These are phyloP conservation scores for Gaeumannomyces sp. DNA, from an alignment of 2,329 filamentous ascomycete species.

Conservation along the genomic window DNA sequence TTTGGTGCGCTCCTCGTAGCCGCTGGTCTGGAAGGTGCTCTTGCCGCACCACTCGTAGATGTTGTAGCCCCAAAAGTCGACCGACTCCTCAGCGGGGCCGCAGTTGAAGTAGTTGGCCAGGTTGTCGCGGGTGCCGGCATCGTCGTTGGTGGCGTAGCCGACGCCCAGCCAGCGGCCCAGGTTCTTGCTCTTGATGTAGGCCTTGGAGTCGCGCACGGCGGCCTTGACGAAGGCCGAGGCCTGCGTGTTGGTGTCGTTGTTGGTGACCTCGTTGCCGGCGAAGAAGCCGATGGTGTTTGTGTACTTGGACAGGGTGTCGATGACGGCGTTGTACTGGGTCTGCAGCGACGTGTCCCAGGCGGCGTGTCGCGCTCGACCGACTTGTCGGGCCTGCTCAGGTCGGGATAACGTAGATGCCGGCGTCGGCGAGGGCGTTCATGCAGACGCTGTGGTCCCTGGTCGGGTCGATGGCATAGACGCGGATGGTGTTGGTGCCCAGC, in stretches of 20 bases:
- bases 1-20: conserved; percentile 69
- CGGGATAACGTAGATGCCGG: conserved; percentile 73
- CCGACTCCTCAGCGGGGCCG: conserved; percentile 49
- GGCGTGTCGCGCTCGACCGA: conserved; percentile 64
- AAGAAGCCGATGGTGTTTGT: conserved; percentile 77
- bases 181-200: conserved; percentile 63
- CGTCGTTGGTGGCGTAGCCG: conserved; percentile 76
- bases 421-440: conserved; percentile 62
- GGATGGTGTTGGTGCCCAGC: conserved; percentile 67
- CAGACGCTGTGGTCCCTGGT: conserved; percentile 59
- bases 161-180: conserved; percentile 66
- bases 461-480: conserved; percentile 71
- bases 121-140: conserved; percentile 61
- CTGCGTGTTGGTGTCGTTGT: conserved; percentile 65
- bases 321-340: conserved; percentile 61
- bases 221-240: conserved; percentile 77
- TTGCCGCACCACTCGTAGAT: conserved; percentile 80
- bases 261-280: conserved; percentile 75
- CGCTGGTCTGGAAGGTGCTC: conserved; percentile 50
- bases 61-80: conserved; percentile 85
- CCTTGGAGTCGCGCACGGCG: conserved; percentile 72
- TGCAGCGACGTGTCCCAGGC: conserved; percentile 64
- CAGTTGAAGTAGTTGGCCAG: conserved; percentile 76
- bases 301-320: conserved; percentile 64
- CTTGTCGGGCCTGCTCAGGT: conserved; percentile 61